Percentiles rank a stretch among this genome's conserved stretches.
phyloP scores from a whole-genome alignment of 371 early-diverging fungal species.

The Mortierella sp. region DNA sequence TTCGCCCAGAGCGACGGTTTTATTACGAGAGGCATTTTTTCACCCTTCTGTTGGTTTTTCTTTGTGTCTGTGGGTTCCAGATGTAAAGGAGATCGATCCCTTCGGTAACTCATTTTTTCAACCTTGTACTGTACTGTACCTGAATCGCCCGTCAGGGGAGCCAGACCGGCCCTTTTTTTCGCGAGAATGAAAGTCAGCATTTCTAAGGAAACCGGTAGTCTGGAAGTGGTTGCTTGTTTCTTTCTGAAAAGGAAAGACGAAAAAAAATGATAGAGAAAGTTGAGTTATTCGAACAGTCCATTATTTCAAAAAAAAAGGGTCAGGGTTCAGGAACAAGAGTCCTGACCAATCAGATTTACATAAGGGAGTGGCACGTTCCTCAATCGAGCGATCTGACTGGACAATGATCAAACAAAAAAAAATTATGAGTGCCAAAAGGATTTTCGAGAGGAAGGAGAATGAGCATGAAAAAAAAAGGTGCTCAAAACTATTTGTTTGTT shows the following conservation, averaged over 20 bases:
- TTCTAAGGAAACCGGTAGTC: background rate
- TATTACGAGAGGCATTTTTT: no score
- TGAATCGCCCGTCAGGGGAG: background rate
- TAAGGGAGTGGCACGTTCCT: background rate
- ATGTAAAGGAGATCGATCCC: no score
- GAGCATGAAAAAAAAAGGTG: background rate
- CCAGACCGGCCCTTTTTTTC: background rate
- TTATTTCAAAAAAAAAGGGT: constrained; percentile 1
- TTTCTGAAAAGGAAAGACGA: background rate
- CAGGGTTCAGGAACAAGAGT: constrained; percentile 18
- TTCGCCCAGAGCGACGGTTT: background rate
- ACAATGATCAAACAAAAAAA: background rate
- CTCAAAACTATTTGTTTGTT: constrained; percentile 10
- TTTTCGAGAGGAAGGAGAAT: constrained; percentile 2
- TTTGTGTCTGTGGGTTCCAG: no score
- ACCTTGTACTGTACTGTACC: background rate
- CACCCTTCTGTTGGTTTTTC: no score
- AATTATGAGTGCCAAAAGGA: background rate
- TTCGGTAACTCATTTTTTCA: no score
- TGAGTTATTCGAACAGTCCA: background rate
- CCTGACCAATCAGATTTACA: constrained; percentile 5
- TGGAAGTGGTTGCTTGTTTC: background rate
- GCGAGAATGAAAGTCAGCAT: background rate
- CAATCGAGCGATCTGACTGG: background rate
- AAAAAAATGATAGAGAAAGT: background rate